Conservation (phyloP, 2,329 filamentous ascomycete genomes). For the Penicillium olsonii region DNA sequence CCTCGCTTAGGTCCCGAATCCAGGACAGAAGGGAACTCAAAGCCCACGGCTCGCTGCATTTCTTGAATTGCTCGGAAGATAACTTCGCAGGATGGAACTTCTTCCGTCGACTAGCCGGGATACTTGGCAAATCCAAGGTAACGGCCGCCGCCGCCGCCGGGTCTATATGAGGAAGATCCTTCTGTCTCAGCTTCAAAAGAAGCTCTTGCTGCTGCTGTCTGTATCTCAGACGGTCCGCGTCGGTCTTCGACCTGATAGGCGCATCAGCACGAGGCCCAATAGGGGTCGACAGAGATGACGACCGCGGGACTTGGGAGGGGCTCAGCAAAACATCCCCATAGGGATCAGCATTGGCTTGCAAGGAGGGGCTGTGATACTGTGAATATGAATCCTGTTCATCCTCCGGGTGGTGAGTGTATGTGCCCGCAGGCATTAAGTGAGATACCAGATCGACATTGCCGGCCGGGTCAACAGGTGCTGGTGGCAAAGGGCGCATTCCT, state of each 20-base stretch:
- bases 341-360: constrained; percentile 51
- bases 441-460: constrained; percentile 47
- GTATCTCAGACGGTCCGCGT: constrained; percentile 69
- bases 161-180: constrained; percentile 51
- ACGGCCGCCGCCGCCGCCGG: constrained; percentile 49
- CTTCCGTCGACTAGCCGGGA: constrained; percentile 76
- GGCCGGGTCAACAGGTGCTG: constrained; percentile 61
- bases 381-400: constrained; percentile 41
- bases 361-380: constrained; percentile 40
- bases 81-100: constrained; percentile 86
- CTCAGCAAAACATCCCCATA: constrained; percentile 50
- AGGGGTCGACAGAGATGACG: constrained; percentile 78
- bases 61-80: constrained; percentile 75
- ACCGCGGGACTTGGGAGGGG: constrained; percentile 62
- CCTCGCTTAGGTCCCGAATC: constrained; percentile 86
- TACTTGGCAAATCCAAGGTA: constrained; percentile 77
- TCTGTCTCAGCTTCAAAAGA: constrained; percentile 52
- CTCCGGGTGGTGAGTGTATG: constrained; percentile 56
- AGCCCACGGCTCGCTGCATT: constrained; percentile 88
- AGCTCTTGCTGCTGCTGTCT: constrained; percentile 58
- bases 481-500: constrained; percentile 67
- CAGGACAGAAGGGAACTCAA: constrained; percentile 83
- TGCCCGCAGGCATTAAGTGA: constrained; percentile 56
- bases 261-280: constrained; percentile 76
- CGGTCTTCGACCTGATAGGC: constrained; percentile 90